Evolutionary conservation across 192 early-diverging fungal genomes (phyloP).

Genomic region (Polychytrium aggregatum): DNA sequence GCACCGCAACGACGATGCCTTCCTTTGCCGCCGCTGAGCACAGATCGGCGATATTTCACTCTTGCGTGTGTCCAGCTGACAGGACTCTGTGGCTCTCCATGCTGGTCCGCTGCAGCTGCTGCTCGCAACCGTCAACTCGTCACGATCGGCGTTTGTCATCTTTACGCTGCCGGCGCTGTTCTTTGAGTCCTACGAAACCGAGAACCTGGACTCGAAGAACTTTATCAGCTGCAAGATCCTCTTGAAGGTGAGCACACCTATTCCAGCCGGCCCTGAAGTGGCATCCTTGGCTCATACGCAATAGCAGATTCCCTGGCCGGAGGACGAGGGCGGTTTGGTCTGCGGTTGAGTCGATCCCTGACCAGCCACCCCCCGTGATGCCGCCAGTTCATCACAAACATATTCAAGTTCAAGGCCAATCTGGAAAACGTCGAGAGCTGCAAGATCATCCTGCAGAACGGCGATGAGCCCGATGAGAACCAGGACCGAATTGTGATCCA

Average conservation of each 20-base stretch:
- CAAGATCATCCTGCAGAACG: constrained; percentile 6
- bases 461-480: no score
- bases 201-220: no score
- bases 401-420: constrained; percentile 14
- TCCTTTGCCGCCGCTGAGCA: not conserved
- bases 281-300: not conserved
- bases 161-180: constrained; percentile 46
- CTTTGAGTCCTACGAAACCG: constrained; percentile 52
- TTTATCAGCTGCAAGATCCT: constrained; percentile 19
- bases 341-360: no score
- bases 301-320: not conserved
- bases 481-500: constrained; percentile 24
- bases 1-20: not conserved
- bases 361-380: no score
- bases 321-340: no score
- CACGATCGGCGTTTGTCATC: constrained; percentile 51
- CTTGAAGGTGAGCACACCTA: constrained; percentile 12
- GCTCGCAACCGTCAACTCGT: constrained; percentile 53
- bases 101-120: constrained; percentile 9
- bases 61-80: not conserved
- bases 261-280: no score
- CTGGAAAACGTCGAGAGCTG: constrained; percentile 26
- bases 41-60: not conserved
- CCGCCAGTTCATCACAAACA: constrained; percentile 19
- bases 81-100: not conserved